Base-by-base conservation (phyloP, 2,329 filamentous ascomycete genomes). In the Aspergillus puulaauensis region DNA sequence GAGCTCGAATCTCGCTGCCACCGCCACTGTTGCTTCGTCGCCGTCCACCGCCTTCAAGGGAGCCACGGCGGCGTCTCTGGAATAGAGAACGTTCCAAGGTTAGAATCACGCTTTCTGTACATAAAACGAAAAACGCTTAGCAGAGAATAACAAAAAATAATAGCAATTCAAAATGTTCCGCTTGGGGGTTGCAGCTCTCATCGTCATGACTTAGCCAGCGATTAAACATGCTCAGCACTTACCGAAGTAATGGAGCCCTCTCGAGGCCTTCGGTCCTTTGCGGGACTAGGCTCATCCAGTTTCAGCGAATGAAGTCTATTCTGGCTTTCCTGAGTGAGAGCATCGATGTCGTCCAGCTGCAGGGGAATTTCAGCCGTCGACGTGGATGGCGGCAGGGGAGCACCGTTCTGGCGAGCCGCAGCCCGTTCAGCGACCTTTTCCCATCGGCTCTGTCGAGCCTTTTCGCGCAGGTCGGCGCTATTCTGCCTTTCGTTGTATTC, bases 401-500 rank as follows among this genome's bases (percentile, higher is more conserved):
- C 63, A 17, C 75, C 74, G 50, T 80, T 81, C 68, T 88, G 88
- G 68, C 85, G 84, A 64, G 86, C 84, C 66, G 90, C 87, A 40
- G 93, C 93, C 73, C 91, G 87, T 64, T 95, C 89, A 50, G 87
- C 84, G 43, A 99, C 83, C 61, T 88, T 87, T 54, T 93, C 91
- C 95, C 95, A 99, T 72, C 93, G 92, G 64, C 87, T 87, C 74
- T 96, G 88, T 64, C 95, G 87, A 62, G 87, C 82, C 63, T 89
- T 87, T 75, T 97, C 89, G 56, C 93, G 87, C 59, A 91, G 86
- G n/a, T 90, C 87, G 3, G 93, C 91, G 62, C 86, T 95, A 76
- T 96, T 96, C 77, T 98, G 93, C 69, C 95, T 89, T 75, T 98
- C 93, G 5, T 93, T 96, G 77, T 99, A 99, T 64, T 98, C 93